These are phyloP conservation scores for Hylodesmum podocarpum DNA, from an alignment of 306 rosid genomes.

Conservation along the genomic window DNA sequence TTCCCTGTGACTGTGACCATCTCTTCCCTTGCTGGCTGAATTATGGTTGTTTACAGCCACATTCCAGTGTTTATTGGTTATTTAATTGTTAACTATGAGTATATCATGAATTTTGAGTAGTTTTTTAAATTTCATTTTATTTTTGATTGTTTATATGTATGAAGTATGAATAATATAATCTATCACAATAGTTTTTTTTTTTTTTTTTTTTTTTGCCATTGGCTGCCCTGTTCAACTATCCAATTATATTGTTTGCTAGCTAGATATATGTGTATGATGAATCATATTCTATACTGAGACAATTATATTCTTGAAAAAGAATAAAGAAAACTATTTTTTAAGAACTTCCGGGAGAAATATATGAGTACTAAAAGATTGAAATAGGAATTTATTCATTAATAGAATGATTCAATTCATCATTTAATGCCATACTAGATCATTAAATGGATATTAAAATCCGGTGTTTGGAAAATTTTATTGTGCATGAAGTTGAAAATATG, in stretches of 20 bases:
- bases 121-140: neutral
- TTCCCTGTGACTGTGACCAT: neutral
- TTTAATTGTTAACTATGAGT: neutral
- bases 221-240: neutral
- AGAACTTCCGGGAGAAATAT: neutral
- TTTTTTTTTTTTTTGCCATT: neutral
- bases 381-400: neutral
- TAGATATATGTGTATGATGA: neutral
- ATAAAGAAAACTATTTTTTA: neutral
- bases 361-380: neutral
- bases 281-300: constrained; percentile 1
- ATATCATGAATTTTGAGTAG: neutral
- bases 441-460: neutral
- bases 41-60: neutral
- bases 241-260: neutral
- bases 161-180: neutral
- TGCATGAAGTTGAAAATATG: neutral
- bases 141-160: neutral
- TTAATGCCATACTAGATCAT: neutral
- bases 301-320: constrained; percentile 3
- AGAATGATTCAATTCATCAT: neutral
- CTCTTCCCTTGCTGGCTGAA: neutral
- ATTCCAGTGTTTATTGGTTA: neutral
- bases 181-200: neutral
- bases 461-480: neutral